Percentiles rank a stretch among this genome's conserved stretches.
Evolutionary conservation across 2,329 filamentous ascomycete species (phyloP).

Genomic region (Coniochaeta pulveracea): DNA sequence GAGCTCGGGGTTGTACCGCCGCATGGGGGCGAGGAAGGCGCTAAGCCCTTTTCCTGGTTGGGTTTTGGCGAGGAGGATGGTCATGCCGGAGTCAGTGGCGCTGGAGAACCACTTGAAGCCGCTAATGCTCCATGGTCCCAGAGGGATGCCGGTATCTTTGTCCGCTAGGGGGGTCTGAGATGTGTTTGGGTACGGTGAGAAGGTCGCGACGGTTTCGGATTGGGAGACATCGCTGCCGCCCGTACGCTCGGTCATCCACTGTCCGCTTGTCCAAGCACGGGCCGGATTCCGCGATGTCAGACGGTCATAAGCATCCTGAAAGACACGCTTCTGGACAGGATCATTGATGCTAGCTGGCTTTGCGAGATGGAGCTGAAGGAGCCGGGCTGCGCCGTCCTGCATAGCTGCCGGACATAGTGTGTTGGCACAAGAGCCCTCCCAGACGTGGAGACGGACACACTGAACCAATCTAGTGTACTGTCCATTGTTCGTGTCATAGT

Average conservation of each 20-base stretch:
- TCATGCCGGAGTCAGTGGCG: constrained; percentile 54
- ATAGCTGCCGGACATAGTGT: constrained; percentile 57
- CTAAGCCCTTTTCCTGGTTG: constrained; percentile 35
- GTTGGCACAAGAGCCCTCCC: constrained; percentile 46
- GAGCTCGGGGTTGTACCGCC: constrained; percentile 23
- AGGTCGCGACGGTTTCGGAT: constrained; percentile 50
- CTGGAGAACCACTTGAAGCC: constrained; percentile 67
- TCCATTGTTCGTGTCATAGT: constrained; percentile 41
- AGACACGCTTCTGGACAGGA: constrained; percentile 25
- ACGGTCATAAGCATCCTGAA: constrained; percentile 39
- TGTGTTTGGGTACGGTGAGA: constrained; percentile 11
- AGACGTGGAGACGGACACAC: constrained; percentile 47
- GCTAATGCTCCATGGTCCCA: constrained; percentile 48
- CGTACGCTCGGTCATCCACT: constrained; percentile 67
- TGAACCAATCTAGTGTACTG: constrained; percentile 45
- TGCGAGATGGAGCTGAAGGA: constrained; percentile 33
- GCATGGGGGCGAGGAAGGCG: constrained; percentile 55
- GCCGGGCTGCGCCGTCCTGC: constrained; percentile 49
- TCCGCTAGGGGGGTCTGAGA: constrained; percentile 14
- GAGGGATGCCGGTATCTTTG: constrained; percentile 18
- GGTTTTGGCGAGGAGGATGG: constrained; percentile 52
- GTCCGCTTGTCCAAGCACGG: constrained; percentile 57
- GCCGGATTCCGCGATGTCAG: constrained; percentile 39
- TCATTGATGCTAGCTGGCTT: constrained; percentile 10
- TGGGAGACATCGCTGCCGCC: constrained; percentile 59